Evolutionary conservation across 164 flowering plant genomes (phyloP).

Genomic region (Liriodendron chinense): DNA sequence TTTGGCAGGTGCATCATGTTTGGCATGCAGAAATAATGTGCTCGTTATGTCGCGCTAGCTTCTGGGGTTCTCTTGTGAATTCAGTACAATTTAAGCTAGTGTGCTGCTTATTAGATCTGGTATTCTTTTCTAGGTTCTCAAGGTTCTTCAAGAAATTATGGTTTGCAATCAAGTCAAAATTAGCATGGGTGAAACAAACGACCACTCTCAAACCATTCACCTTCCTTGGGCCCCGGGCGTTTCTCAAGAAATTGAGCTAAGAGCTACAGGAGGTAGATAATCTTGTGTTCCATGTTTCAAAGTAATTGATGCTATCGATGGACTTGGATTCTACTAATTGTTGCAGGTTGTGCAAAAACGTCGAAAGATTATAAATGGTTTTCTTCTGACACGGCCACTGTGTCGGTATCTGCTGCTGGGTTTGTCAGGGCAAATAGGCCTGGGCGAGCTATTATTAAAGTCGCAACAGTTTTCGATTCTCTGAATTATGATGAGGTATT

Average conservation of each 20-base stretch:
- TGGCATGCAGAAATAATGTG: background rate
- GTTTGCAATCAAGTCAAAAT: slow-evolving; percentile 69
- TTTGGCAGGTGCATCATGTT: background rate
- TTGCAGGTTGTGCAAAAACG: slow-evolving; percentile 71
- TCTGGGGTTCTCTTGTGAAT: background rate
- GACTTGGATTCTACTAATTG: slow-evolving; percentile 3
- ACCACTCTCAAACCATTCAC: slow-evolving; percentile 34
- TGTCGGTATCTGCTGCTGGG: slow-evolving; percentile 70
- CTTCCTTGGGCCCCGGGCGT: slow-evolving; percentile 88
- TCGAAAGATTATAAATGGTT: slow-evolving; percentile 78
- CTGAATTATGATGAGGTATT: slow-evolving; percentile 83
- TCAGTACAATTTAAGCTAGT: background rate
- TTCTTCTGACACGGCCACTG: slow-evolving; percentile 64
- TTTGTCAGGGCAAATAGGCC: slow-evolving; percentile 75
- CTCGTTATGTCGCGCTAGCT: background rate
- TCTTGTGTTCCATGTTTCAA: slow-evolving; percentile 6
- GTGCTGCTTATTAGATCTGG: background rate
- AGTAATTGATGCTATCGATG: background rate
- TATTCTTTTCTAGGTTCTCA: slow-evolving; percentile 45
- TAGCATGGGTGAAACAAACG: slow-evolving; percentile 24
- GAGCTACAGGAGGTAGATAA: slow-evolving; percentile 70
- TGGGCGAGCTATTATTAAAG: slow-evolving; percentile 79
- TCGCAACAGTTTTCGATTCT: slow-evolving; percentile 65
- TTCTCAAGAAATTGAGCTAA: slow-evolving; percentile 71
- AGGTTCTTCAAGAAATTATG: slow-evolving; percentile 75